Conservation (phyloP, 768 basidiomycete genomes). For the Pulveroboletus sp. region DNA sequence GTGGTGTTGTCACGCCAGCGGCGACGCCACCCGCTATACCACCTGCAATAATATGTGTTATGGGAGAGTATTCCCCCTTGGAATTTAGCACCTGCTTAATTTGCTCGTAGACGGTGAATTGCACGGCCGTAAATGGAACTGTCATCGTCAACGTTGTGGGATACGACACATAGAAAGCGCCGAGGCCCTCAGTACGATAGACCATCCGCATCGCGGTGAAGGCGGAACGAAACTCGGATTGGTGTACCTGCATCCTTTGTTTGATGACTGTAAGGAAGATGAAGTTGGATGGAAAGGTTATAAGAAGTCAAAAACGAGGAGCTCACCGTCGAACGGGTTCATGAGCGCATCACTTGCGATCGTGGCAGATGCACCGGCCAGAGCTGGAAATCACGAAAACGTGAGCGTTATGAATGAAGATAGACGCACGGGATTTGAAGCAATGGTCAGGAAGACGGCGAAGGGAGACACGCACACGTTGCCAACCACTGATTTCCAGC, state of each 20-base stretch:
- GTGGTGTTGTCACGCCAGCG: conserved; percentile 91
- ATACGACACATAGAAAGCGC: conserved; percentile 97
- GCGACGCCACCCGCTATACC: conserved; percentile 92
- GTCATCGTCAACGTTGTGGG: conserved; percentile 96
- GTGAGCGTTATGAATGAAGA: conserved; percentile 2
- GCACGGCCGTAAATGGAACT: conserved; percentile 97
- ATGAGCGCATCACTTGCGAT: conserved; percentile 95
- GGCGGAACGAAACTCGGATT: conserved; percentile 86
- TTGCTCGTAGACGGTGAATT: conserved; percentile 95
- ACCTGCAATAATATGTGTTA: conserved; percentile 87
- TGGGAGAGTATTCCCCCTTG: conserved; percentile 81
- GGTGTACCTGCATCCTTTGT: conserved; percentile 98
- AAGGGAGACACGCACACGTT: conserved; percentile 59
- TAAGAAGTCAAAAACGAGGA: background rate
- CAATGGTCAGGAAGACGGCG: background rate
- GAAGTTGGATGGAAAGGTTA: conserved; percentile 10
- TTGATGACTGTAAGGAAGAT: conserved; percentile 76
- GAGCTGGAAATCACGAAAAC: conserved; percentile 44
- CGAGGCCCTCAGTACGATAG: conserved; percentile 77
- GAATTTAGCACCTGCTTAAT: conserved; percentile 86
- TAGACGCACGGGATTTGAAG: background rate
- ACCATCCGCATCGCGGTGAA: conserved; percentile 81
- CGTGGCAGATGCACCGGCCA: conserved; percentile 92
- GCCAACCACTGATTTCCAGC: conserved; percentile 78
- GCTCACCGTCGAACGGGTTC: conserved; percentile 98